A percentile compares a stretch with the other conserved stretches of the same genome.
Evolutionary conservation across 768 basidiomycete genomes (phyloP).

Genomic region (Mycena maculata): DNA sequence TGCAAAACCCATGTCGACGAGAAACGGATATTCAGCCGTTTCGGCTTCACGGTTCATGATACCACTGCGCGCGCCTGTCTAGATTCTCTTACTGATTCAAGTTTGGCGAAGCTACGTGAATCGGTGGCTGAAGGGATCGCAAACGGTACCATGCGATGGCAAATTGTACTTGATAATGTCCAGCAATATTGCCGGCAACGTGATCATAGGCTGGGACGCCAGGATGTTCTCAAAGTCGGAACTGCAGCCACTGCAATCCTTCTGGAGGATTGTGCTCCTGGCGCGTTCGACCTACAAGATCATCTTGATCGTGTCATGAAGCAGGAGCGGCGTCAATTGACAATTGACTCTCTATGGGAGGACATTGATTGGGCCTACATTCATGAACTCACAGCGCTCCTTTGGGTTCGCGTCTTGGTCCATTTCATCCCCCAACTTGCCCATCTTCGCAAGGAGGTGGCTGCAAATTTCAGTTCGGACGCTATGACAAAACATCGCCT

Average conservation of each 20-base stretch:
- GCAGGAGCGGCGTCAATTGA: slow-evolving; percentile 31
- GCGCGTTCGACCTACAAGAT: slow-evolving; percentile 20
- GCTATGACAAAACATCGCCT: slow-evolving; percentile 35
- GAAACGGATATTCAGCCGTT: slow-evolving; percentile 36
- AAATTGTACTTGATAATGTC: slow-evolving; percentile 33
- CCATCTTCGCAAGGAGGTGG: slow-evolving; percentile 30
- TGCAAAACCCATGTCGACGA: slow-evolving; percentile 38
- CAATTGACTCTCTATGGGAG: slow-evolving; percentile 25
- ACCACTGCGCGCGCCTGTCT: slow-evolving; percentile 34
- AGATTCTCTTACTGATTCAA: slow-evolving; percentile 33
- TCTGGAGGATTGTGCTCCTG: slow-evolving; percentile 32
- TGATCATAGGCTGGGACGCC: slow-evolving; percentile 30
- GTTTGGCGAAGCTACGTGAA: slow-evolving; percentile 17
- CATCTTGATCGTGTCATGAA: slow-evolving; percentile 25
- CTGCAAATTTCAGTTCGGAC: slow-evolving; percentile 22
- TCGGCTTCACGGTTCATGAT: slow-evolving; percentile 38
- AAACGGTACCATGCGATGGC: slow-evolving; percentile 3
- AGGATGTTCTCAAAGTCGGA: slow-evolving; percentile 37
- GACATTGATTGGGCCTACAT: slow-evolving; percentile 34
- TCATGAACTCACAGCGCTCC: slow-evolving; percentile 31
- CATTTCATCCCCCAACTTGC: slow-evolving; percentile 36
- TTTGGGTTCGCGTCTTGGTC: slow-evolving; percentile 37
- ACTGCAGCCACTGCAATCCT: slow-evolving; percentile 34
- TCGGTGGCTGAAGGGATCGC: slow-evolving; percentile 16
- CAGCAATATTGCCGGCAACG: slow-evolving; percentile 34